Base-by-base conservation (phyloP, 805 yeast species). In the Ogataea chonburiensis region DNA sequence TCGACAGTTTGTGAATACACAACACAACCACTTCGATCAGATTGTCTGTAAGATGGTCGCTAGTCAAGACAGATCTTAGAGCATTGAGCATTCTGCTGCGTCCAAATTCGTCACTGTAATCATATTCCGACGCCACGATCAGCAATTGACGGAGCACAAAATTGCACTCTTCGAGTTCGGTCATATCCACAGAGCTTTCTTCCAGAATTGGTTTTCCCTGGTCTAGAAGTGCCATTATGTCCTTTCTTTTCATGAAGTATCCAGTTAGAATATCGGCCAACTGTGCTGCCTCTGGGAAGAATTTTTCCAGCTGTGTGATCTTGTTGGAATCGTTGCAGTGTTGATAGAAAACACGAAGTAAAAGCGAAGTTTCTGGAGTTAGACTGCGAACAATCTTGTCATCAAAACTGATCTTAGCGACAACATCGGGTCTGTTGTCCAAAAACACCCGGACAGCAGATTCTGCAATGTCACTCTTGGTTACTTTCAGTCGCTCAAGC, bases 41-140 rank as follows among this genome's bases (percentile, higher is more conserved):
- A 5, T 63, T 54, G 39, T 77, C 86, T 2, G 76, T 60, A 17
- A 84, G 64, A 11, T 71, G 66, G 34, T 77, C 81, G 26, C 73
- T 69, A 1, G 80, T 70, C 39, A 83, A 63, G n/a, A 79, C 66
- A 15, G 75, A 66, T 64, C 86, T 69, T 4, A 80, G 60, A 2
- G 76, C 68, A 19, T 67, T 71, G 24, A 84, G 62, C 76, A 87
- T 77, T 28, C 78, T 77, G 56, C 95, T 73, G 53, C 96, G 75
- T 14, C 97, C 96, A 30, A 84, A 74, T 58, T 89, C 96, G 64
- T 93, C 97, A 49, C 87, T 81, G 52, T 77, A 87, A 57, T 93
- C 98, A 53, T 82, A 83, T 24, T 75, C 74, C 18, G 73, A 72
- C 0, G 89, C 81, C 17, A 86, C 73, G 7, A 66, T 59, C 24